A percentile compares a stretch with the other conserved stretches of the same genome.
phyloP scores from a whole-genome alignment of 2,329 filamentous ascomycete genomes.

The Epichloe scottii region DNA sequence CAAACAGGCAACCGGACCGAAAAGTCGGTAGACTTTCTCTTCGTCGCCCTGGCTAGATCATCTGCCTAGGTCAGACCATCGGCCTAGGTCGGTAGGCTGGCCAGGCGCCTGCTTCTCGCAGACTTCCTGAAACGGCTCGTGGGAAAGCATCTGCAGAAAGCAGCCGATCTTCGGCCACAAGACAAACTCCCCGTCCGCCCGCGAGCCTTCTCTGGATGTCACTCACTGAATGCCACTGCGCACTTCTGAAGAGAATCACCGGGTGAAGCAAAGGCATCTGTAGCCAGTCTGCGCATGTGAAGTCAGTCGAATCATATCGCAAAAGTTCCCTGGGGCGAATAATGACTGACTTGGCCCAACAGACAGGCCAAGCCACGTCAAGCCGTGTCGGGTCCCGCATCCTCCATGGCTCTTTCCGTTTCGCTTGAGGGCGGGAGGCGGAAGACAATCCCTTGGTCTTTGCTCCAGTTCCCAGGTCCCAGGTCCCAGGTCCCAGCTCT shows the following conservation, averaged over 20 bases:
- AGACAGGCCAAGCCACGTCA: conserved; percentile 5
- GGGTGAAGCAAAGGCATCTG: background rate
- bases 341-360: background rate
- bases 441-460: conserved; percentile 3
- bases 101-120: background rate
- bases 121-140: background rate
- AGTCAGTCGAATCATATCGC: background rate
- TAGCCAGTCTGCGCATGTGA: background rate
- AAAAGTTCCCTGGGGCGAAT: background rate
- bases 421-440: conserved; percentile 4
- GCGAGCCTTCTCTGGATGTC: background rate
- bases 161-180: background rate
- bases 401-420: conserved; percentile 4
- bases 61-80: background rate
- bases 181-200: background rate
- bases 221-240: background rate
- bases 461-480: background rate
- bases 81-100: background rate
- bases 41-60: background rate
- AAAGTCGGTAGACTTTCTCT: conserved; percentile 6
- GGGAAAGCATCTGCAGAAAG: background rate
- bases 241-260: background rate
- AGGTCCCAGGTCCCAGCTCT: background rate
- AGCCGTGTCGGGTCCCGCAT: conserved; percentile 2
- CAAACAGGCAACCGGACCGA: conserved; percentile 8